A percentile compares a stretch with the other conserved stretches of the same genome.
Conservation (phyloP, 305 asterid species). For the Coffea humblotiana region DNA sequence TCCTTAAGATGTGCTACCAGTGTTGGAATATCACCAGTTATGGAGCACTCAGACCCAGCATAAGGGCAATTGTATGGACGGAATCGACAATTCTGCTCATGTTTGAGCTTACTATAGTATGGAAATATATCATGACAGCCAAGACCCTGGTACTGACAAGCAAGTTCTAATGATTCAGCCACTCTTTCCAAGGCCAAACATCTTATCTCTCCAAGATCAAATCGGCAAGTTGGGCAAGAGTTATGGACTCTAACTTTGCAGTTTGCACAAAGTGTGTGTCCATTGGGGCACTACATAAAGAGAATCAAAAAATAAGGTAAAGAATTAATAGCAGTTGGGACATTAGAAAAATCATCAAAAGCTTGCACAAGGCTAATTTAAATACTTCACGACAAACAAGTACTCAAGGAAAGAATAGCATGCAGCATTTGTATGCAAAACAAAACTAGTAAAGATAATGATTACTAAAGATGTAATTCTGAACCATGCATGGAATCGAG, state of each 20-base stretch:
- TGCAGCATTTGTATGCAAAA: neutral
- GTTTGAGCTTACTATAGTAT: constrained; percentile 60
- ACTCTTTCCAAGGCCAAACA: constrained; percentile 84
- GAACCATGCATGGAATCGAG: neutral
- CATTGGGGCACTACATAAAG: constrained; percentile 76
- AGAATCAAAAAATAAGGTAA: neutral
- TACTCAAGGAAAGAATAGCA: neutral
- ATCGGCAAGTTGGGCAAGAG: constrained; percentile 66
- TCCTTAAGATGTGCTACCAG: constrained; percentile 75
- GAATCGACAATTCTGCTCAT: constrained; percentile 67
- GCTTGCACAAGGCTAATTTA: neutral
- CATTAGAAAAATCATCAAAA: neutral
- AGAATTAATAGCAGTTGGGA: neutral
- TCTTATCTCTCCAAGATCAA: constrained; percentile 67
- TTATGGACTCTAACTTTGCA: constrained; percentile 57
- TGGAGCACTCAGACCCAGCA: constrained; percentile 74
- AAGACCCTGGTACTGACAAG: constrained; percentile 61
- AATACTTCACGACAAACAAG: neutral
- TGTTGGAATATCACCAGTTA: constrained; percentile 59
- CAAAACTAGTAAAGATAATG: neutral
- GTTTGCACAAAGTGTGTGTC: constrained; percentile 68
- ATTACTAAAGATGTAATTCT: neutral
- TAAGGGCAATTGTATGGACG: constrained; percentile 83
- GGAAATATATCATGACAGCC: constrained; percentile 70
- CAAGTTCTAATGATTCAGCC: constrained; percentile 69